A percentile compares a stretch with the other conserved stretches of the same genome.
Evolutionary conservation across 2,329 filamentous ascomycete genomes (phyloP).

Genomic region (Bipolaris victoriae): DNA sequence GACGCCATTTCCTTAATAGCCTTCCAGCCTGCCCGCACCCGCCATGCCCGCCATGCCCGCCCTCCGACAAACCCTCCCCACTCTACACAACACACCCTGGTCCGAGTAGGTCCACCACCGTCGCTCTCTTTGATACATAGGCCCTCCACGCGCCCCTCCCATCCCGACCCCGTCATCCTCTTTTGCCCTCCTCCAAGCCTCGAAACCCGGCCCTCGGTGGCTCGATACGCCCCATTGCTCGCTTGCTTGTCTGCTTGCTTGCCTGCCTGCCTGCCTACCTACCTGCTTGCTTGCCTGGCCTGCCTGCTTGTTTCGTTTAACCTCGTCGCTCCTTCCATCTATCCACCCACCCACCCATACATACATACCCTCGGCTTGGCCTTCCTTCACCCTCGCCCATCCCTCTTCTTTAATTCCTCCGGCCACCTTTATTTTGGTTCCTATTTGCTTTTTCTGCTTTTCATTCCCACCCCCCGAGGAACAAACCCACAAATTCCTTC

Average conservation of each 20-base stretch:
- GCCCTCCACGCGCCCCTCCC: conserved; percentile 8
- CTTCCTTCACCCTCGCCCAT: too few relatives aligned
- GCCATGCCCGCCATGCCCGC: conserved; percentile 7
- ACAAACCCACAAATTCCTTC: conserved; percentile 2
- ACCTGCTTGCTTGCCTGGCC: conserved; percentile 1
- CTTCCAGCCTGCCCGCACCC: conserved; percentile 6
- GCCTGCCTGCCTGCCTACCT: conserved; percentile 6
- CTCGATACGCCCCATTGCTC: too few relatives aligned
- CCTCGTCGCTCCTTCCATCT: conserved; percentile 34
- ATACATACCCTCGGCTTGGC: conserved; percentile 15
- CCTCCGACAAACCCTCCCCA: conserved; percentile 12
- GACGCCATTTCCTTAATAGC: conserved; percentile 18
- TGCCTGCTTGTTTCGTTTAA: conserved; percentile 20
- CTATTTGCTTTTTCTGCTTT: conserved; percentile 13
- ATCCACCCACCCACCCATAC: conserved; percentile 16
- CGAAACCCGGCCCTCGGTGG: too few relatives aligned
- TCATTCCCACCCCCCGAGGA: neutral
- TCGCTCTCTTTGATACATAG: conserved; percentile 16
- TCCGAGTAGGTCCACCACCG: conserved; percentile 5
- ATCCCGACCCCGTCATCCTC: conserved; percentile 1
- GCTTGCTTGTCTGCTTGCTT: neutral
- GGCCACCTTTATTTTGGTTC: conserved; percentile 11
- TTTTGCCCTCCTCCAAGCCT: conserved; percentile 1
- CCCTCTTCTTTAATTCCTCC: conserved; percentile 15
- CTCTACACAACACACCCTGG: conserved; percentile 10